phyloP scores from a whole-genome alignment of 2,329 filamentous ascomycete species.

The Fragosphaeria purpurea region DNA sequence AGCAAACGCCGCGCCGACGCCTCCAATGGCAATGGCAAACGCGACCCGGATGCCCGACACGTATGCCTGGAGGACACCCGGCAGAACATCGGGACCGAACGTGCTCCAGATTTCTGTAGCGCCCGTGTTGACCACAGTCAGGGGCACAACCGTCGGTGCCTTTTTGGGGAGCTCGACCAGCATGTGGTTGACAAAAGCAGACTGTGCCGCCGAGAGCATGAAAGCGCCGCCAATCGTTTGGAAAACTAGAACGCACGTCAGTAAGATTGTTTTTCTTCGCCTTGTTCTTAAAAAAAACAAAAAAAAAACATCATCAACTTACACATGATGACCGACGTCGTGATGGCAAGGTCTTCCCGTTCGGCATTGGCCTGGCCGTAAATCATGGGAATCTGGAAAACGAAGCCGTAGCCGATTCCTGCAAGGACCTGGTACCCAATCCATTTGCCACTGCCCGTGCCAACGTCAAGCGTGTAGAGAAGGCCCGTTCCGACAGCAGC shows the following conservation, averaged over 20 bases:
- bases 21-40: constrained; percentile 12
- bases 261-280: no score
- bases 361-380: constrained; percentile 22
- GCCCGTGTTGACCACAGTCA: constrained; percentile 23
- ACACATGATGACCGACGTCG: constrained; percentile 27
- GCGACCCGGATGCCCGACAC: constrained; percentile 31
- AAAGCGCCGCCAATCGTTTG: constrained; percentile 39
- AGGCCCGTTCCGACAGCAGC: constrained; percentile 26
- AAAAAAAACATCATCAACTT: constrained; percentile 12
- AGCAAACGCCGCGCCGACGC: constrained; percentile 16
- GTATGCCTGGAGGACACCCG: constrained; percentile 45
- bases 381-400: constrained; percentile 35
- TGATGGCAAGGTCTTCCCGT: constrained; percentile 26
- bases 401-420: constrained; percentile 35
- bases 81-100: constrained; percentile 34
- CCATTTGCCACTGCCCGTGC: constrained; percentile 26
- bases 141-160: constrained; percentile 7
- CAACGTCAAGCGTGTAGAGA: constrained; percentile 26
- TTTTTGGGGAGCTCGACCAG: constrained; percentile 16
- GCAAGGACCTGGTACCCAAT: constrained; percentile 38
- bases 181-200: constrained; percentile 28
- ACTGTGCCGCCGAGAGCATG: constrained; percentile 33
- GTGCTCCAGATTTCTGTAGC: constrained; percentile 40
- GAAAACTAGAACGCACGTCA: constrained; percentile 17
- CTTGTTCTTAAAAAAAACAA: constrained; percentile 9